Base-by-base conservation (phyloP, 768 basidiomycete species). In the Rhodotorula paludigena region DNA sequence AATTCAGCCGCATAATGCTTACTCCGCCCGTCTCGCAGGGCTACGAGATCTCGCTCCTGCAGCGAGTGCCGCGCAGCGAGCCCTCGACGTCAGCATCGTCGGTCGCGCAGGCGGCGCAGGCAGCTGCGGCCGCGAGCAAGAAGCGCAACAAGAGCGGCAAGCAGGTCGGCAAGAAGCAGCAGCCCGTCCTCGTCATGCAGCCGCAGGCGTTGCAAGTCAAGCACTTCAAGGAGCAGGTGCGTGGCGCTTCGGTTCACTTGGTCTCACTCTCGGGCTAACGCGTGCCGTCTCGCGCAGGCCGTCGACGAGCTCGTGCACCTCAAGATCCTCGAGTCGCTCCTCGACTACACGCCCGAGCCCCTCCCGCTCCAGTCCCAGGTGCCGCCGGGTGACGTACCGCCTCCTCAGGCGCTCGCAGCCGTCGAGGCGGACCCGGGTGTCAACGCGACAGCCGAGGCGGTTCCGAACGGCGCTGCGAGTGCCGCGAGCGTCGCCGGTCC, bases 271-370 rank as follows among this genome's bases (percentile, higher is more conserved):
- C 33, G 16, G 16, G 6, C 73, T 44, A 60, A 76, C 47, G 35
- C 49, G 61, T 48, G 57, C 76, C 12, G 41, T 38, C 83, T 84
- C 42, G 86, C 61, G 75, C 92, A 98, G 78, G 92, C 90, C 18
- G 93, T 98, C 5, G 93, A 98, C 77, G 93, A 98, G 79, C 82
- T 96, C 33, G 80, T 98, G 57, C 92, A 96, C 78, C 82, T 97
- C 64, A 96, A 98, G 77, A 82, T 97, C 38, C 87, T 92, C 72
- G 91, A 93, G 77, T 87, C 87, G 18, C 81, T 97, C 58, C 86
- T 87, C 16, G 85, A 84, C 51, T 82, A 84, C 12, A 44, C 53
- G 0, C 71, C 71, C 4, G 12, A 38, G 2, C 60, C 68, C 1
- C 59, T 64, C 1, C 55, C 63, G 16, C 32, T 38, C 0, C 36